phyloP scores from a whole-genome alignment of 164 flowering plant species.

The Taxillus chinensis region DNA sequence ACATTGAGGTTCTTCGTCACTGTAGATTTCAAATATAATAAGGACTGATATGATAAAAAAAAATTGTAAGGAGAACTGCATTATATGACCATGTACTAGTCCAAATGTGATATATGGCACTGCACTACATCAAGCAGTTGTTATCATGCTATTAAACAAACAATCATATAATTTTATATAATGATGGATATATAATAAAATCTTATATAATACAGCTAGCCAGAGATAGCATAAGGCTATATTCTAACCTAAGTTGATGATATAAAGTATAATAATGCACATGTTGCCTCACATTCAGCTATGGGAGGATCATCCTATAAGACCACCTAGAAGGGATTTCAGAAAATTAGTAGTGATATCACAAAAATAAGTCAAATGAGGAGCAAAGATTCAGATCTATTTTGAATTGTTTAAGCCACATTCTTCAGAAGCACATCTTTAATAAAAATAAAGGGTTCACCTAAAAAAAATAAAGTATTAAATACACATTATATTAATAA shows the following conservation, averaged over 20 bases:
- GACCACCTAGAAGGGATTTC: conserved; percentile 51
- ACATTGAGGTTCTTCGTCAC: too few relatives aligned
- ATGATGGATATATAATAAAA: too few relatives aligned
- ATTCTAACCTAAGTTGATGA: conserved; percentile 78
- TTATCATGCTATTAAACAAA: too few relatives aligned
- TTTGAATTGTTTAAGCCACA: conserved; percentile 83
- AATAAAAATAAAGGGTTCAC: conserved; percentile 89
- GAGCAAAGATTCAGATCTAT: conserved; percentile 13
- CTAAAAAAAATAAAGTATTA: conserved; percentile 23
- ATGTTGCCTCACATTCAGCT: conserved; percentile 73
- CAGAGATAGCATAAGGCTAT: too few relatives aligned
- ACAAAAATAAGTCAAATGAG: neutral
- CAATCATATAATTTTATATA: too few relatives aligned
- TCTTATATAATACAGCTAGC: too few relatives aligned
- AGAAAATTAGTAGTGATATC: neutral
- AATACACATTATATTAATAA: neutral
- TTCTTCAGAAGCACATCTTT: conserved; percentile 85
- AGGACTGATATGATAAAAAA: too few relatives aligned
- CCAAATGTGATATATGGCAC: too few relatives aligned
- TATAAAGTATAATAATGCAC: conserved; percentile 89
- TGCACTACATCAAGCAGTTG: too few relatives aligned
- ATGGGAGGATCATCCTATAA: conserved; percentile 82
- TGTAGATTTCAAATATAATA: too few relatives aligned
- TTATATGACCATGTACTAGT: too few relatives aligned
- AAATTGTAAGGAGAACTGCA: too few relatives aligned